A percentile compares a stretch with the other conserved stretches of the same genome.
These are phyloP conservation scores for Camillea tinctor DNA, from an alignment of 2,329 filamentous ascomycete genomes.

Conservation along the genomic window DNA sequence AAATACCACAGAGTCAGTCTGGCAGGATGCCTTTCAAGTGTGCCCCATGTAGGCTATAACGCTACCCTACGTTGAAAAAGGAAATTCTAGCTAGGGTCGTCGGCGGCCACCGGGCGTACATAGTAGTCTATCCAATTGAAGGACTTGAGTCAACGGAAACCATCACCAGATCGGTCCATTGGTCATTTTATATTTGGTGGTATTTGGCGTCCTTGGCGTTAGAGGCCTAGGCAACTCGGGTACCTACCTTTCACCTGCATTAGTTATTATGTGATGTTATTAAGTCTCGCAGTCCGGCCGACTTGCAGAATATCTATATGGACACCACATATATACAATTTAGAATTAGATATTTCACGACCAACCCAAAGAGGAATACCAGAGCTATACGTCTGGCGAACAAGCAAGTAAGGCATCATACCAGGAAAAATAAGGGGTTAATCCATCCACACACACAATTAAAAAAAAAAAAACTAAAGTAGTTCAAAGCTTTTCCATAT, in stretches of 20 bases:
- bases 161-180: background rate
- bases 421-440: no score
- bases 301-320: no score
- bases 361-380: no score
- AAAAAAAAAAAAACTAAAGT: no score
- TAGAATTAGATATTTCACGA: no score
- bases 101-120: background rate
- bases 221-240: background rate
- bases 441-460: no score
- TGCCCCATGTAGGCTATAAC: background rate
- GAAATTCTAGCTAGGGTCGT: background rate
- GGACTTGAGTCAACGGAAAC: background rate
- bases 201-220: background rate
- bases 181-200: background rate
- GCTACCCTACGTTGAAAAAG: background rate
- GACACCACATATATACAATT: no score
- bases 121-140: background rate
- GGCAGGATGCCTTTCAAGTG: background rate
- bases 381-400: no score
- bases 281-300: no score
- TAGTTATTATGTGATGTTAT: no score
- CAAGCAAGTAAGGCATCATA: no score
- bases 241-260: background rate
- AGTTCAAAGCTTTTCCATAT: no score
- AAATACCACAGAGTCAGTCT: background rate